Base-by-base conservation (phyloP, 2,329 filamentous ascomycete species). In the Nakataea oryzae region DNA sequence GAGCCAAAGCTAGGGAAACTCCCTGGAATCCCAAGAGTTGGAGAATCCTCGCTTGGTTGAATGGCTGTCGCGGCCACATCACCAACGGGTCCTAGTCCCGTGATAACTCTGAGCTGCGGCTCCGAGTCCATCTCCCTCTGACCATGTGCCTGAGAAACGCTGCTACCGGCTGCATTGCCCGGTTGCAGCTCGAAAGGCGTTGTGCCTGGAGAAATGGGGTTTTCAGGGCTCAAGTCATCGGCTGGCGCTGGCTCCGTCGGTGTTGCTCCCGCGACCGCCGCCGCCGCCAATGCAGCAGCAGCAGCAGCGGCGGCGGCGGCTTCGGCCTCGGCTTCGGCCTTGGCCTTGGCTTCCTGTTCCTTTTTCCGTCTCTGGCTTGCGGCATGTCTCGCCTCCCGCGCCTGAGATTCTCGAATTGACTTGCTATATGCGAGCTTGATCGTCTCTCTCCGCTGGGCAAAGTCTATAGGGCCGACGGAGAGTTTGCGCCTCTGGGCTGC, bases 371-470 rank as follows among this genome's bases (percentile, higher is more conserved):
- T 81, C 64, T 85, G 81, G 27, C 80, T 81, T 41, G 81, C 81
- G 60, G 76, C 76, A 70, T 80, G 75, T 69, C 80, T 79, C 60
- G 78, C 80, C 63, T 81, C 80, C n/a, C 78, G 74, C 63, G 82
- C 86, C 70, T 90, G 86, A 68, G 78, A 88, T 70, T 91, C 88
- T 65, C 88, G 84, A 58, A 95, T 86, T n/a, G 89, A 91, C 71
- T 89, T 90, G 67, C 86, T 93, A 73, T 96, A 93, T 17, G 91
- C 91, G 62, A 91, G 85, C 67, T 93, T 88, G 68, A 96, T 96
- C 64, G 87, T 86, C 70, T 91, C 88, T 67, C 92, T 83, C 60
- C 91, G 84, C 67, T 90, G 89, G 64, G 89, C 91, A 71, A 96
- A 95, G 73, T 96, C 90, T 61, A 96, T 90, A 64, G 88, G 88